Percentiles rank a stretch among this genome's conserved stretches.
phyloP scores from a whole-genome alignment of 2,329 filamentous ascomycete species.

The Penicillium concentricum region DNA sequence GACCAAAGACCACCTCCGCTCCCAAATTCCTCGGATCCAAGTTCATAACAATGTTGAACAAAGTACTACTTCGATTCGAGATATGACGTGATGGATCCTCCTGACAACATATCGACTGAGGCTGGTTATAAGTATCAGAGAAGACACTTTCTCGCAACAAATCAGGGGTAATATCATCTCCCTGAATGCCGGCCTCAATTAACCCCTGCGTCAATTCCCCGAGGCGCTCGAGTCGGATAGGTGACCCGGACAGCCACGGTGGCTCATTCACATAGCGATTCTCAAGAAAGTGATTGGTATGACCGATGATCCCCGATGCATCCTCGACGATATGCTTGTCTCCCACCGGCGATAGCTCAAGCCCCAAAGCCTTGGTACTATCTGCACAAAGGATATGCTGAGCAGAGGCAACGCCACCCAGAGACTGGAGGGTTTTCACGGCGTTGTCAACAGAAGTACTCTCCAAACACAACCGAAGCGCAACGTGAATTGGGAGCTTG shows the following conservation, averaged over 20 bases:
- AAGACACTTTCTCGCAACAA: constrained; percentile 35
- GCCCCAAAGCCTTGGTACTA: constrained; percentile 25
- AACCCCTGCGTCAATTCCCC: constrained; percentile 27
- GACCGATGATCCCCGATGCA: constrained; percentile 36
- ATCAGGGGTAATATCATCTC: constrained; percentile 20
- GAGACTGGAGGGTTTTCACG: constrained; percentile 43
- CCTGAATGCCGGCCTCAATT: constrained; percentile 18
- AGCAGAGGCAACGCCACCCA: constrained; percentile 54
- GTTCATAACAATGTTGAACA: constrained; percentile 42
- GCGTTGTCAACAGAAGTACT: constrained; percentile 49
- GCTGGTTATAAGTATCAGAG: constrained; percentile 37
- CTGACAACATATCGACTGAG: constrained; percentile 37
- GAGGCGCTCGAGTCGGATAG: constrained; percentile 31
- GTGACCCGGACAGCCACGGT: constrained; percentile 33
- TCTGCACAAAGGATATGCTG: constrained; percentile 59
- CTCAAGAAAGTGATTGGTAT: constrained; percentile 48
- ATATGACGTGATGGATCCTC: constrained; percentile 29
- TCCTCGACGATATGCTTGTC: constrained; percentile 37
- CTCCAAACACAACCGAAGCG: constrained; percentile 57
- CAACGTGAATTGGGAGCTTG: constrained; percentile 61
- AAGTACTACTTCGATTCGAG: constrained; percentile 31
- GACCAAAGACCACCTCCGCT: constrained; percentile 38
- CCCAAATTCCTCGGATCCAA: constrained; percentile 23
- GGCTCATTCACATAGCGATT: constrained; percentile 35
- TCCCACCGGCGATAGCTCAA: constrained; percentile 32